Evolutionary conservation across 352 stramenopile species (phyloP), one percentile per base, ranked within the genome.

Genomic region (Phytophthora ohioensis): DNA sequence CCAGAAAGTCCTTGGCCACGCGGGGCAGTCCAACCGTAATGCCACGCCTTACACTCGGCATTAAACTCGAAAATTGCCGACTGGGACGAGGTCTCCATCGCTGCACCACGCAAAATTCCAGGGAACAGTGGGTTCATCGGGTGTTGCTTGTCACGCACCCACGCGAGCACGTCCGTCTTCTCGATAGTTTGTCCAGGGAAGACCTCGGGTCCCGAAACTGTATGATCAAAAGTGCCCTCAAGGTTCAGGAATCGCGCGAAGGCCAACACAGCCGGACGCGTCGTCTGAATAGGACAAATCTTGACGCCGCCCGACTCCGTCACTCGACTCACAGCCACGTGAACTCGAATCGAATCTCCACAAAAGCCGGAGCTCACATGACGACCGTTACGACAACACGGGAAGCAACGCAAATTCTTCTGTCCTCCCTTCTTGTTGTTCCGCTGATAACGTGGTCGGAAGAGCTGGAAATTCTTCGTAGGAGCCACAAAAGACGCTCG

Each of bases 381-480:
- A 7, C 87, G 81, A 0, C 80, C 84, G 39, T 94, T 89, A 30
- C 89, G 86, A 64, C 89, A 96, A 65, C 76, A 93, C 12, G 91
- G 91, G 54, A 97, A 97, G 60, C 91, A 96, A 6, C 91, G 88
- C 34, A 97, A 64, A 48, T 97, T 97, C 68, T 96, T 97, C 59
- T 96, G 90, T 2, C 89, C 89, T 41, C 90, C 88, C 56, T 95
- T 94, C 70, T 97, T 97, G 68, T 96, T 97, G 79, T 97, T 97
- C 13, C 89, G 87, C 62, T 96, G 91, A 73, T 97, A 97, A 3
- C 84, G 78, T 9, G 78, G 65, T 63, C 90, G 79, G 57, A 97
- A 96, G 38, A 94, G 80, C 67, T 91, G 81, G 48, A 93, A 92
- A 56, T 85, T 71, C 75, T 93, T 93, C 10, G 86, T 87, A 1